Evolutionary conservation across 2,329 filamentous ascomycete genomes (phyloP).

Genomic region (Botrytis galanthina): DNA sequence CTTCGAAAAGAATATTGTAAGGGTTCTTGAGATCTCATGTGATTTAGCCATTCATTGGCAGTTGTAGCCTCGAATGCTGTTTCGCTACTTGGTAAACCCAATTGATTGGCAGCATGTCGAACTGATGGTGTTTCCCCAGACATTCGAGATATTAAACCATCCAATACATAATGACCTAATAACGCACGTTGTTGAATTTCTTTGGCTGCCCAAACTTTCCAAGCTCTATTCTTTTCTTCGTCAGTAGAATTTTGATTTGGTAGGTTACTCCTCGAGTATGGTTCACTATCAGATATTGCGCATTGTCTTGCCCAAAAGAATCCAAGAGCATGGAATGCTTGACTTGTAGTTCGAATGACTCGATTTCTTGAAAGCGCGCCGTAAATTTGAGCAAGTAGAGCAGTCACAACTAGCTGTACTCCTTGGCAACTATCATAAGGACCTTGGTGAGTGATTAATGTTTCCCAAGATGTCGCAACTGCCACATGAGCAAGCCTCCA

Average conservation of each 20-base stretch:
- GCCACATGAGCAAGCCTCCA: conserved; percentile 47
- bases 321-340: conserved; percentile 45
- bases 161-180: conserved; percentile 46
- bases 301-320: conserved; percentile 48
- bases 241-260: conserved; percentile 38
- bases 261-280: conserved; percentile 39
- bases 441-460: conserved; percentile 44
- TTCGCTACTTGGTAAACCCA: conserved; percentile 43
- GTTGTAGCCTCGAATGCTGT: conserved; percentile 43
- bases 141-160: conserved; percentile 46
- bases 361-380: conserved; percentile 45
- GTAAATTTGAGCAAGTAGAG: conserved; percentile 45
- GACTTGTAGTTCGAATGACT: conserved; percentile 44
- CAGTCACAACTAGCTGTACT: conserved; percentile 45
- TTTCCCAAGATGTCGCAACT: conserved; percentile 47
- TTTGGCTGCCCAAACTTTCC: conserved; percentile 44
- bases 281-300: conserved; percentile 43
- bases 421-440: conserved; percentile 45
- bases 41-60: conserved; percentile 43
- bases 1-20: conserved; percentile 42
- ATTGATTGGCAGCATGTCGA: conserved; percentile 44
- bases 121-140: conserved; percentile 44
- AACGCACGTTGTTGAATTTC: conserved; percentile 47
- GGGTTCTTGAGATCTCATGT: conserved; percentile 38
- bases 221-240: conserved; percentile 43